Base-by-base conservation (phyloP, 2,329 filamentous ascomycete genomes). In the Pleurostoma richardsiae region DNA sequence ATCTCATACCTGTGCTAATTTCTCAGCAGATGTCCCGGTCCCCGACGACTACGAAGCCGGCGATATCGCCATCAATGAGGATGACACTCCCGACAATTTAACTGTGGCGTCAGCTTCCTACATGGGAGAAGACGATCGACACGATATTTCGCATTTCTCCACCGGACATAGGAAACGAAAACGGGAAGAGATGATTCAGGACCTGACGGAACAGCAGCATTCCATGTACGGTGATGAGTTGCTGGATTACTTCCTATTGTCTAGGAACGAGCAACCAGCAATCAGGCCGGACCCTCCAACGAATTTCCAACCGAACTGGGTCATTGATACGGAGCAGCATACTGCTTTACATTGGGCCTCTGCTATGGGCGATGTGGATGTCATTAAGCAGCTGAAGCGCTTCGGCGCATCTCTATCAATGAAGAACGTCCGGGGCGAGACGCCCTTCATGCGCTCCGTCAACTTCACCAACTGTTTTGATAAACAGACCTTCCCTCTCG, bases 391-490 rank as follows among this genome's bases (percentile, higher is more conserved):
- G 64, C 74, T 99, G 19, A 86, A 94, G 56, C 79, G 83, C 39
- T 90, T 91, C 50, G 85, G 88, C 39, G 90, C 92, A 8, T 82
- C 82, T 50, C 74, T 90, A 11, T 80, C 82, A 30, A 82, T 85
- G 3, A 77, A 85, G 45, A 91, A 90, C 47, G 70, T 80, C 40
- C 74, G 82, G 26, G 86, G 86, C 48, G 92, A 97, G 67, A 97
- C 94, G 0, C 92, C 94, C 0, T 80, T 99, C 33, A 96, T 99
- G 82, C 86, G 91, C 40, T 88, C 90, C 5, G 91, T 97, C 47
- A 82, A 95, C 61, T 99, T 97, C 66, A 97, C 92, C 41, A 99
- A 99, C 66, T 96, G 94, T 63, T 94, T 85, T 64, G 94, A 97
- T 64, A 95, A 94, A 69, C 82, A 90, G 55, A 91, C 89, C 1